Conservation (phyloP, 192 early-diverging fungal species). For the Gigaspora rosea region DNA sequence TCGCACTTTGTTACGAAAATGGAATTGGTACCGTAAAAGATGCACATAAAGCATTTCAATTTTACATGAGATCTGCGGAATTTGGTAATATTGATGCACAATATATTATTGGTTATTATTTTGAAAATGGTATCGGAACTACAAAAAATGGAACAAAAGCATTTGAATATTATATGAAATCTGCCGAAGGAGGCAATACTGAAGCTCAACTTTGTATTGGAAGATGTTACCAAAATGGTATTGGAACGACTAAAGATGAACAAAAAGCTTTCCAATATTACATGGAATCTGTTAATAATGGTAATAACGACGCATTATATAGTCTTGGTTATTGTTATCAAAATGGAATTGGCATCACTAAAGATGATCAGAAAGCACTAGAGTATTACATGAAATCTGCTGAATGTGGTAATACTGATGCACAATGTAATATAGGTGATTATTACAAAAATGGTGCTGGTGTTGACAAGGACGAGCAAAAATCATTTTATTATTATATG, state of each 20-base stretch:
- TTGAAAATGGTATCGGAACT: too few relatives aligned
- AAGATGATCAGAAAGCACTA: constrained; percentile 52
- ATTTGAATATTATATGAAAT: constrained; percentile 63
- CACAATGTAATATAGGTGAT: constrained; percentile 54
- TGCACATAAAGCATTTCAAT: constrained; percentile 45
- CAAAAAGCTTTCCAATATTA: constrained; percentile 56
- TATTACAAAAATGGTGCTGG: constrained; percentile 79
- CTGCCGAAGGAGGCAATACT: constrained; percentile 70
- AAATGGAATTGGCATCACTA: constrained; percentile 69
- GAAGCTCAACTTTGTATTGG: constrained; percentile 81
- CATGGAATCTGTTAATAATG: constrained; percentile 40
- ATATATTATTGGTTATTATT: too few relatives aligned
- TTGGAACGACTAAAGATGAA: constrained; percentile 59
- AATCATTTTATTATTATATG: constrained; percentile 58
- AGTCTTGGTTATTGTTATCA: constrained; percentile 78
- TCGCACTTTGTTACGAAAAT: too few relatives aligned
- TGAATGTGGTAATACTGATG: constrained; percentile 60
- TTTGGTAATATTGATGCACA: too few relatives aligned
- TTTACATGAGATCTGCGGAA: not conserved
- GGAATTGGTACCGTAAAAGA: too few relatives aligned
- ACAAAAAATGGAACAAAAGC: constrained; percentile 19
- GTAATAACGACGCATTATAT: constrained; percentile 82
- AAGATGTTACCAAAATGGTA: constrained; percentile 78
- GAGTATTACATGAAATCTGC: constrained; percentile 64
- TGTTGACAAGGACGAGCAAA: constrained; percentile 50